These are phyloP conservation scores for Tetradesmus obliquus DNA, from an alignment of 139 green algal genomes.

Conservation along the genomic window DNA sequence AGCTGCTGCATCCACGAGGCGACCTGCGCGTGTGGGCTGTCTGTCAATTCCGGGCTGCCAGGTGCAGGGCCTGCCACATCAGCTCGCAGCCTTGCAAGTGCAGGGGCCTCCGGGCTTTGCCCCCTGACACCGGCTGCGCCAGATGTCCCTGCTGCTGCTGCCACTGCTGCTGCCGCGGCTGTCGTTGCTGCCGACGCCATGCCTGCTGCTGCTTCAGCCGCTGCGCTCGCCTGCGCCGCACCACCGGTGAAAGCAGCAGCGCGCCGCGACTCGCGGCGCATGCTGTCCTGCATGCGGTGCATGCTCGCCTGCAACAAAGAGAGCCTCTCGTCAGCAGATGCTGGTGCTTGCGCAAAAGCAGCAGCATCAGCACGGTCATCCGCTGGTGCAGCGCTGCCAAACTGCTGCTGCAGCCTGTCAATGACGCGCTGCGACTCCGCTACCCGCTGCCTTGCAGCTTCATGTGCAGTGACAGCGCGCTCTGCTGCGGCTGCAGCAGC, in stretches of 20 bases:
- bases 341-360: no score
- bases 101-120: background rate
- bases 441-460: background rate
- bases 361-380: background rate
- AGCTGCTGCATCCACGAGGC: conserved; percentile 25
- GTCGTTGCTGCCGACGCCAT: background rate
- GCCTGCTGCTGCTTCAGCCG: background rate
- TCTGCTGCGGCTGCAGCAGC: conserved; percentile 13
- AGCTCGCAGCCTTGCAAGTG: background rate
- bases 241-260: background rate
- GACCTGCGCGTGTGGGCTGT: conserved; percentile 5
- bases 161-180: background rate
- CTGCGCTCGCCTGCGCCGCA: background rate
- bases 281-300: background rate
- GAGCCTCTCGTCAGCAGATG: no score
- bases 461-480: background rate
- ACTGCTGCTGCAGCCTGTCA: conserved; percentile 5
- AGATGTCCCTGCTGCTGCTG: background rate
- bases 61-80: background rate
- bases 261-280: background rate
- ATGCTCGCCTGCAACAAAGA: background rate
- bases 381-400: background rate
- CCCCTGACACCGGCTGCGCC: background rate
- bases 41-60: background rate
- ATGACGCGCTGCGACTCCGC: background rate